Conservation (phyloP, 306 rosid genomes). For the Prosopis cineraria region DNA sequence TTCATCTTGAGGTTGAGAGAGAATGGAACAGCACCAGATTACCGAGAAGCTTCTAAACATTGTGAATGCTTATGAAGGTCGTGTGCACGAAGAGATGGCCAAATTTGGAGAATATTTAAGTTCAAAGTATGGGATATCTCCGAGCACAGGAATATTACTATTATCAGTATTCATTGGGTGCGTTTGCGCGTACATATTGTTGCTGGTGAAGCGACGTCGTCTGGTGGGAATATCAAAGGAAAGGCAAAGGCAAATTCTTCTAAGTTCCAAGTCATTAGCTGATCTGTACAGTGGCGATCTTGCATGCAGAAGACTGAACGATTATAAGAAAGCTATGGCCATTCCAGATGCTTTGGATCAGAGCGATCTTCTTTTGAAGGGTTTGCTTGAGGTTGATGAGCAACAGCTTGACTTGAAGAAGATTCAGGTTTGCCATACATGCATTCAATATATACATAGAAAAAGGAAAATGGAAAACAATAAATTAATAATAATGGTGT, state of each 20-base stretch:
- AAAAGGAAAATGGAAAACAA: no score
- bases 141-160: neutral
- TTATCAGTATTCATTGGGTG: constrained; percentile 21
- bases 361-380: neutral
- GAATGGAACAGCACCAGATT: neutral
- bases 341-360: neutral
- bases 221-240: neutral
- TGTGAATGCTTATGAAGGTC: no score
- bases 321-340: constrained; percentile 40
- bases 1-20: neutral
- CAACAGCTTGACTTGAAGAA: constrained; percentile 36
- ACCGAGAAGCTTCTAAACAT: neutral
- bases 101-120: neutral
- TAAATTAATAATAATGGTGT: no score
- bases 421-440: constrained; percentile 54
- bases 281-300: constrained; percentile 48
- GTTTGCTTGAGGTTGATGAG: neutral
- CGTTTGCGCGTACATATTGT: constrained; percentile 14
- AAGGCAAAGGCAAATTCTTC: neutral
- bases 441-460: no score
- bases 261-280: constrained; percentile 50
- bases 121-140: constrained; percentile 30
- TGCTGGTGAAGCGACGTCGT: constrained; percentile 13
- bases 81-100: no score
- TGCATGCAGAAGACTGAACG: constrained; percentile 50